Base-by-base conservation (phyloP, 345 rosid species). In the Eucalyptus guilfoylei region DNA sequence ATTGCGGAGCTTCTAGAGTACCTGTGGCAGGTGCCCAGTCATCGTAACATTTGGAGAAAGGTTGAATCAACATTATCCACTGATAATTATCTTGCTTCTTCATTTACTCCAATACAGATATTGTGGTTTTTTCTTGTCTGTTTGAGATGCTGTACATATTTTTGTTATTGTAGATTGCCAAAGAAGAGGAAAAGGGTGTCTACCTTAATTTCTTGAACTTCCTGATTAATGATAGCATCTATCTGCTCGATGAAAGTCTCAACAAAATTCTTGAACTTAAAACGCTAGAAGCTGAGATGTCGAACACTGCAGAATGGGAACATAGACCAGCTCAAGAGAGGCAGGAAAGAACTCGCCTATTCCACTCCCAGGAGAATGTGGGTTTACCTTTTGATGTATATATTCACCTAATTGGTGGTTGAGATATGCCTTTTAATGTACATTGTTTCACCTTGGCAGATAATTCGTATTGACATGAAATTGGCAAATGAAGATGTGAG, bases 21-120 rank as follows among this genome's bases (percentile, higher is more conserved):
- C 92, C 94, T 98, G 40, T 97, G 99, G 99, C 98, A 97, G 90
- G 99, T 98, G 88, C 99, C 99, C 88, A 95, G 99, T 94, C 99
- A 98, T 91, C 96, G 98, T 86, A 96, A 95, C 94, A 95, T 97
- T 52, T 98, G 99, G 99, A 95, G 96, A 93, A 95, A 96, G 99
- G 99, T 98, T 89, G 87, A 85, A 24, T 89, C 54, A 47, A 89
- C 37, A 88, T 90, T 80, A 72, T 86, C 88, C 85, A 76, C 85
- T 76, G 42, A 76, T 11, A 62, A 69, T n/a, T 44, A 7, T 86
- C 89, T 50, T 52, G 49, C 55, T 90, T 88, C 34, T 60, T 42
- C 60, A 80, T 50, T 90, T 72, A n/a, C 62, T 69, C 49, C 26
- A 69, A 67, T 28, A 88, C 81, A 76, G 37, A 86, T 54, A 88